A percentile compares a stretch with the other conserved stretches of the same genome.
phyloP scores from a whole-genome alignment of 2,329 filamentous ascomycete genomes.

The Clonostachys rhizophaga region DNA sequence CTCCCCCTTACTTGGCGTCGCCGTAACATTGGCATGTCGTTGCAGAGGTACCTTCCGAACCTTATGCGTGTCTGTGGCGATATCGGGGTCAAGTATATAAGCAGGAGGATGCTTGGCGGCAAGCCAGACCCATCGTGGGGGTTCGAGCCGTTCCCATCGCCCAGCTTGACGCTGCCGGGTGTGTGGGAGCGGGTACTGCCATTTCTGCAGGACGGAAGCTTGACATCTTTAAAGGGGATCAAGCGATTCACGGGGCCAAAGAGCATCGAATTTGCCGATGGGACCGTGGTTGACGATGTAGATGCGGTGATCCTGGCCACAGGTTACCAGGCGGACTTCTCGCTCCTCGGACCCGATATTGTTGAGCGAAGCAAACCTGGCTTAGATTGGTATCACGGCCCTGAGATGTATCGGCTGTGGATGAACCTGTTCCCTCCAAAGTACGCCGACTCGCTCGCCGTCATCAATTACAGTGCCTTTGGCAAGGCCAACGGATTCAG shows the following conservation, averaged over 20 bases:
- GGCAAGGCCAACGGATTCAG: slow-evolving; percentile 23
- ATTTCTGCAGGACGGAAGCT: slow-evolving; percentile 27
- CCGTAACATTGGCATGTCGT: slow-evolving; percentile 16
- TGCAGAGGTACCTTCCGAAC: slow-evolving; percentile 15
- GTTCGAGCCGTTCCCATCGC: slow-evolving; percentile 13
- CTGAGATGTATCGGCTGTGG: slow-evolving; percentile 27
- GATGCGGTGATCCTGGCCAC: slow-evolving; percentile 26
- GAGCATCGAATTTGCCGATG: slow-evolving; percentile 19
- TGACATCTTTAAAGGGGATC: slow-evolving; percentile 21
- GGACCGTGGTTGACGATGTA: slow-evolving; percentile 13
- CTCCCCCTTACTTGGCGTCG: slow-evolving; percentile 23
- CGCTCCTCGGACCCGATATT: slow-evolving; percentile 15
- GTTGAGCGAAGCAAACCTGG: slow-evolving; percentile 19
- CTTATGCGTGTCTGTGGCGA: slow-evolving; percentile 11
- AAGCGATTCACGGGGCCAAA: slow-evolving; percentile 12
- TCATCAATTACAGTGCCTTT: slow-evolving; percentile 29
- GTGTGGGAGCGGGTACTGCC: slow-evolving; percentile 17
- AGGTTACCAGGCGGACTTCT: slow-evolving; percentile 24
- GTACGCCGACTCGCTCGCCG: slow-evolving; percentile 35
- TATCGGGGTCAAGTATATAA: slow-evolving; percentile 4
- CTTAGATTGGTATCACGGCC: slow-evolving; percentile 13
- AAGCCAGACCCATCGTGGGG: slow-evolving; percentile 18
- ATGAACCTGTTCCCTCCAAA: slow-evolving; percentile 37
- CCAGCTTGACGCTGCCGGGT: slow-evolving; percentile 14
- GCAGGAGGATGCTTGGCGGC: slow-evolving; percentile 7